Percentiles rank a stretch among this genome's conserved stretches.
phyloP scores from a whole-genome alignment of 176 grass and related monocot genomes.

The Ensete ventricosum region DNA sequence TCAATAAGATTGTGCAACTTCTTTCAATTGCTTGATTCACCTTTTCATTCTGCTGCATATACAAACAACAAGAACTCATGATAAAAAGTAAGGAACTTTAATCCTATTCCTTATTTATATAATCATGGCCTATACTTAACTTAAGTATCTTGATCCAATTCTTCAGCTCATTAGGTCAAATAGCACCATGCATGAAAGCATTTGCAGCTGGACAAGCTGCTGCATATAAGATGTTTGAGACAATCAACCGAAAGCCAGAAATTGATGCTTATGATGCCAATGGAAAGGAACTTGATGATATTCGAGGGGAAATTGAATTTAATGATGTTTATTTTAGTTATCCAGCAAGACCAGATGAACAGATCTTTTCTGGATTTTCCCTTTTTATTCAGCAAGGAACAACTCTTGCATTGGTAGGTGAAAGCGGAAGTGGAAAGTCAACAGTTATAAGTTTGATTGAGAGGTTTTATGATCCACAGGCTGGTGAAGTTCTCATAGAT shows the following conservation, averaged over 20 bases:
- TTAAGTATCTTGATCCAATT: slow-evolving; percentile 7
- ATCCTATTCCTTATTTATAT: too few species aligned
- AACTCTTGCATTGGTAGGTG: slow-evolving; percentile 64
- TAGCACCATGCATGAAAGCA: slow-evolving; percentile 69
- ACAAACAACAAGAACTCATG: too few species aligned
- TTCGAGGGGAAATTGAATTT: slow-evolving; percentile 78
- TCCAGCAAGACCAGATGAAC: slow-evolving; percentile 63
- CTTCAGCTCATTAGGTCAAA: slow-evolving; percentile 71
- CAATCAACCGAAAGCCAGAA: slow-evolving; percentile 77
- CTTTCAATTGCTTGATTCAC: background rate
- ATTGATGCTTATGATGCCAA: slow-evolving; percentile 50
- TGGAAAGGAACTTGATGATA: slow-evolving; percentile 57
- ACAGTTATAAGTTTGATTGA: slow-evolving; percentile 75
- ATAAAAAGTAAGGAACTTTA: too few species aligned
- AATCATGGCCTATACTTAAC: too few species aligned
- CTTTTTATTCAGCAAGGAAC: slow-evolving; percentile 47
- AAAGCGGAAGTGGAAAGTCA: slow-evolving; percentile 89
- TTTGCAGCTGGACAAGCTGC: slow-evolving; percentile 80
- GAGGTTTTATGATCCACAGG: slow-evolving; percentile 67
- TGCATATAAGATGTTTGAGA: slow-evolving; percentile 92
- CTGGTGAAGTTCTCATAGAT: slow-evolving; percentile 70
- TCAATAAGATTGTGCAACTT: too few species aligned
- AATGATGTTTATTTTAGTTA: slow-evolving; percentile 72
- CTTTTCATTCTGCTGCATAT: background rate
- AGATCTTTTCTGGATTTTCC: slow-evolving; percentile 72